Percentiles rank a stretch among this genome's conserved stretches.
Evolutionary conservation across 805 yeast genomes (phyloP).

Genomic region (Candida sphagnicola): DNA sequence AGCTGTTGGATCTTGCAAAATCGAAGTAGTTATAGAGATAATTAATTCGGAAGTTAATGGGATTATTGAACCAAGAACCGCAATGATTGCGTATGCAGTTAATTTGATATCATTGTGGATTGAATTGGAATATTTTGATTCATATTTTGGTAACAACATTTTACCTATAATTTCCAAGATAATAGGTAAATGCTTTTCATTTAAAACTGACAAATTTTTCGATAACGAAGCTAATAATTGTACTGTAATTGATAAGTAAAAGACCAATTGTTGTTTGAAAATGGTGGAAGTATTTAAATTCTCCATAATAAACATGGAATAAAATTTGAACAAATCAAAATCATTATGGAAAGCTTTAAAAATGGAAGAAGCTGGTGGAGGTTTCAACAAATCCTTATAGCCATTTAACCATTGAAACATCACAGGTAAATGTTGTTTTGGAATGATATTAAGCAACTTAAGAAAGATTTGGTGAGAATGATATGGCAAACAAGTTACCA

Average conservation of each 20-base stretch:
- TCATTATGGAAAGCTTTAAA: conserved; percentile 69
- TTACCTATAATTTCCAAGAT: conserved; percentile 57
- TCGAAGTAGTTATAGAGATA: conserved; percentile 29
- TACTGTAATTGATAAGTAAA: conserved; percentile 70
- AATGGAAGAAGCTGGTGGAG: conserved; percentile 67
- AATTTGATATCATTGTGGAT: conserved; percentile 58
- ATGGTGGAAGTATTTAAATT: conserved; percentile 52
- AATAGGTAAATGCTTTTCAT: conserved; percentile 48
- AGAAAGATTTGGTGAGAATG: conserved; percentile 70
- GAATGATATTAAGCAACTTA: conserved; percentile 70
- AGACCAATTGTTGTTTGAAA: conserved; percentile 69
- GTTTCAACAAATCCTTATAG: conserved; percentile 58
- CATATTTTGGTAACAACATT: conserved; percentile 41
- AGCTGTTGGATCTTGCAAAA: conserved; percentile 23
- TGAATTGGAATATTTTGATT: conserved; percentile 15
- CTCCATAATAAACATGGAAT: conserved; percentile 51
- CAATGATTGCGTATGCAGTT: conserved; percentile 77
- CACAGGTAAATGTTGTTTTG: conserved; percentile 60
- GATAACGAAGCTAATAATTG: conserved; percentile 65
- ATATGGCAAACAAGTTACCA: conserved; percentile 78
- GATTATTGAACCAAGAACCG: conserved; percentile 72
- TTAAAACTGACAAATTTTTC: conserved; percentile 38
- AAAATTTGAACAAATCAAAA: conserved; percentile 60
- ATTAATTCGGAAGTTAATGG: conserved; percentile 44
- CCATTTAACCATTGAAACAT: conserved; percentile 68